Evolutionary conservation across 331 rosid species (phyloP).

Genomic region (Stylosanthes scabra): DNA sequence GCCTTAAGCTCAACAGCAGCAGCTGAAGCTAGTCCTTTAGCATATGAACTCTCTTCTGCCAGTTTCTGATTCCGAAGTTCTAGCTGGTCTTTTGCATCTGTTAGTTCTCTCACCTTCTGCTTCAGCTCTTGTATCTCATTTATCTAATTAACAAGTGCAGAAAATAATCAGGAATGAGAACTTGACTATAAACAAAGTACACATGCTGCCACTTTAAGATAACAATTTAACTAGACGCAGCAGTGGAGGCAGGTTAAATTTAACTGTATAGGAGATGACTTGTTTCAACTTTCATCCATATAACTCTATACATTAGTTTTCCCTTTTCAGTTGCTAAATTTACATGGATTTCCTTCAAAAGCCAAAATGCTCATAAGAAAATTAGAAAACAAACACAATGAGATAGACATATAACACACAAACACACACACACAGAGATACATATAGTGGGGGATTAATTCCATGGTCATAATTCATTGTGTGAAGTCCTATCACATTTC

Average conservation of each 20-base stretch:
- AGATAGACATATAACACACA: neutral
- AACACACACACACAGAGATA: no score
- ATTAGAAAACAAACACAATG: slow-evolving; percentile 28
- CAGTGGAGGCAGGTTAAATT: slow-evolving; percentile 3
- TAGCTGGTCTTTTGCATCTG: slow-evolving; percentile 75
- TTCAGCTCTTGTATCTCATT: slow-evolving; percentile 75
- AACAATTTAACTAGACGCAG: slow-evolving; percentile 4
- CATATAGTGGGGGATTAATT: no score
- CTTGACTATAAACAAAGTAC: slow-evolving; percentile 25
- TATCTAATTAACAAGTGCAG: slow-evolving; percentile 47
- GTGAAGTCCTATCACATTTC: no score
- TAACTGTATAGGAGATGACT: no score
- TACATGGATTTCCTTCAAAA: slow-evolving; percentile 19
- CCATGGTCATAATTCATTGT: no score
- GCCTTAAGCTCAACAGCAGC: slow-evolving; percentile 99
- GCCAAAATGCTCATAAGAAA: neutral
- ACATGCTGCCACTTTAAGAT: slow-evolving; percentile 25
- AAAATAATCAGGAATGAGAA: slow-evolving; percentile 32
- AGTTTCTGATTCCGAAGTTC: slow-evolving; percentile 82
- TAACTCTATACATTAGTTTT: slow-evolving; percentile 8
- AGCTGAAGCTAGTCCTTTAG: slow-evolving; percentile 98
- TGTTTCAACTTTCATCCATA: neutral
- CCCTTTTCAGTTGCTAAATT: slow-evolving; percentile 11
- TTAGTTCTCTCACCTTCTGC: slow-evolving; percentile 63
- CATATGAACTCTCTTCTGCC: slow-evolving; percentile 95